phyloP scores from a whole-genome alignment of 805 yeast species.

The Wickerhamomyces chaumierensis region DNA sequence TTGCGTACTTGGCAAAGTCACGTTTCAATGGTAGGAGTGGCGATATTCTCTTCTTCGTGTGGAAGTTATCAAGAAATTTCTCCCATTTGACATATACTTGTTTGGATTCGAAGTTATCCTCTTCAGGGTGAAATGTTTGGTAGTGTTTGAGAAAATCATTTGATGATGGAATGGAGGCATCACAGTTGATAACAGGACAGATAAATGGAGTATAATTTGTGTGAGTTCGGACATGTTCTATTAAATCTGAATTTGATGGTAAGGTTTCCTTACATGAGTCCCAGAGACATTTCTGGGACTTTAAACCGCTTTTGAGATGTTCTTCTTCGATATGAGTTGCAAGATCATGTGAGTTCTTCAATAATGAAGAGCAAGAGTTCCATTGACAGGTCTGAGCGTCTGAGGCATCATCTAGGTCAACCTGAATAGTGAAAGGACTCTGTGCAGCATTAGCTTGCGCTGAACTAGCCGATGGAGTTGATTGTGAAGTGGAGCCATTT shows the following conservation, averaged over 20 bases:
- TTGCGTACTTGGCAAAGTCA: not conserved
- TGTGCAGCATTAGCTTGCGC: too few relatives aligned
- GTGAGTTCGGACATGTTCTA: conserved; percentile 55
- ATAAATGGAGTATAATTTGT: conserved; percentile 56
- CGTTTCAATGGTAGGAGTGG: not conserved
- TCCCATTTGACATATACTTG: conserved; percentile 20
- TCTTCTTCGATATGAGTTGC: not conserved
- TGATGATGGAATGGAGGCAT: conserved; percentile 42
- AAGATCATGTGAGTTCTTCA: not conserved
- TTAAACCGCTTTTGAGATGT: not conserved
- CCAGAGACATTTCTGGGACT: conserved; percentile 39
- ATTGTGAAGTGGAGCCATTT: not conserved
- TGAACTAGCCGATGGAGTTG: too few relatives aligned
- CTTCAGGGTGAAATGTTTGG: conserved; percentile 35
- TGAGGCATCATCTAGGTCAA: not conserved
- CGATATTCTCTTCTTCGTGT: not conserved
- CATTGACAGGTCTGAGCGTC: not conserved
- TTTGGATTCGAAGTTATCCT: not conserved
- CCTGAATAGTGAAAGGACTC: too few relatives aligned
- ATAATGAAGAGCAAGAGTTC: not conserved
- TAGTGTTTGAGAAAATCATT: conserved; percentile 59
- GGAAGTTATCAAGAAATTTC: not conserved
- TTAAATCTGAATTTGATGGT: conserved; percentile 41
- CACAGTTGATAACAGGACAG: conserved; percentile 60
- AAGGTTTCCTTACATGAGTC: conserved; percentile 41